phyloP scores from a whole-genome alignment of 1,284 basidiomycete genomes.

The Apiotrichum gamsii region DNA sequence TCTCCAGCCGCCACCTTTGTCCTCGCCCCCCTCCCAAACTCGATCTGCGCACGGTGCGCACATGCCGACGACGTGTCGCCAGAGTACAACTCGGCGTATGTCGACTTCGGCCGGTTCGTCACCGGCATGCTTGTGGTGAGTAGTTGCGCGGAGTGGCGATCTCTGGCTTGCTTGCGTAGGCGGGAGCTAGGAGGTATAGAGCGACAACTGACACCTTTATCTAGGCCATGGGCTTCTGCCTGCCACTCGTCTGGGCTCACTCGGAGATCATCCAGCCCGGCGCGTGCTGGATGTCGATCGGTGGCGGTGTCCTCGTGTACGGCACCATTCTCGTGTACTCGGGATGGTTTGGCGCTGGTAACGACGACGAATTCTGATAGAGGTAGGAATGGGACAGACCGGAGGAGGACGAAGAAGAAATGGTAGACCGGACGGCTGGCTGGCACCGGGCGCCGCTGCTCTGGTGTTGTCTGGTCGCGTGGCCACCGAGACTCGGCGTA shows the following conservation, averaged over 20 bases:
- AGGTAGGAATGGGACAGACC: no score
- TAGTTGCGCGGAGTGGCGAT: slow-evolving; percentile 3
- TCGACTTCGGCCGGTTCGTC: slow-evolving; percentile 93
- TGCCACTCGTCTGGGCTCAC: slow-evolving; percentile 88
- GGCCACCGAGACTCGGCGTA: no score
- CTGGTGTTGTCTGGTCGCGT: no score
- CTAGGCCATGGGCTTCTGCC: slow-evolving; percentile 75
- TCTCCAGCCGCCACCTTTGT: slow-evolving; percentile 82
- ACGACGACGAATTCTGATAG: slow-evolving; percentile 42
- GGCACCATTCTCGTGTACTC: slow-evolving; percentile 85
- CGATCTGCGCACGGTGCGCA: slow-evolving; percentile 56
- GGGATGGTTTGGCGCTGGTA: slow-evolving; percentile 58
- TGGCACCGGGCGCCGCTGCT: no score
- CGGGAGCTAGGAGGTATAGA: no score
- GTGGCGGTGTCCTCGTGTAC: slow-evolving; percentile 90
- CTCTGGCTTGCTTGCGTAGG: no score
- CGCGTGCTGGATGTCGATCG: slow-evolving; percentile 89
- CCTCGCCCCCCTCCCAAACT: slow-evolving; percentile 90
- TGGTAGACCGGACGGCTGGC: no score
- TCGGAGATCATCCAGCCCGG: slow-evolving; percentile 76
- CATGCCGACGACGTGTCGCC: slow-evolving; percentile 53
- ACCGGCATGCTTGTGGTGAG: slow-evolving; percentile 77
- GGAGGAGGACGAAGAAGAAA: no score
- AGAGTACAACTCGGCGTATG: slow-evolving; percentile 56
- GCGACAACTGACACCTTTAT: no score